Evolutionary conservation across 2,329 filamentous ascomycete genomes (phyloP).

Genomic region (Alternaria novae-zelandiae): DNA sequence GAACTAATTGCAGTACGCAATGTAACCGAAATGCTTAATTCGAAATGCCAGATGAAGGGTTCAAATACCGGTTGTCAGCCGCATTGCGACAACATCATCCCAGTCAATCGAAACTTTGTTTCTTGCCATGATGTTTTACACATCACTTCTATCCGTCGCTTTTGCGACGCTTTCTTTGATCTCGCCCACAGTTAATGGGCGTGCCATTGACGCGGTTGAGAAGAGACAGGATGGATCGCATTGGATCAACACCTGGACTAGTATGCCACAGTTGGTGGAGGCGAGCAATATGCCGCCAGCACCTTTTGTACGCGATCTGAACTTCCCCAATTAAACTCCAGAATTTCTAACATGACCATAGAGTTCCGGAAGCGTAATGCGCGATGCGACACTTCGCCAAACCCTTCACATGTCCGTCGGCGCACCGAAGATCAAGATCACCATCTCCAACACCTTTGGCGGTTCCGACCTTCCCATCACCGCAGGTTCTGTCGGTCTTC

Average conservation of each 20-base stretch:
- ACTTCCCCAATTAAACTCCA: no score
- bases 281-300: constrained; percentile 65
- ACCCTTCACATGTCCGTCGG: constrained; percentile 67
- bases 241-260: constrained; percentile 69
- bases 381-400: constrained; percentile 69
- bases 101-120: not conserved
- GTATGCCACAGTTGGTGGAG: constrained; percentile 71
- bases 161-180: not conserved
- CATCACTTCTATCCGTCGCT: not conserved
- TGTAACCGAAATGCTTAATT: not conserved
- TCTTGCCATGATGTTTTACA: not conserved
- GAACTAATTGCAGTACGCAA: constrained; percentile 1
- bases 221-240: constrained; percentile 49
- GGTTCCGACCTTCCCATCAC: constrained; percentile 65
- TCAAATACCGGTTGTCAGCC: not conserved
- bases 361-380: constrained; percentile 64
- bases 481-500: constrained; percentile 63
- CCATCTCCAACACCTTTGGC: constrained; percentile 71
- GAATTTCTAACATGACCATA: constrained; percentile 26
- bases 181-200: not conserved
- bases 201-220: constrained; percentile 4
- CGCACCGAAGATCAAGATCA: constrained; percentile 65
- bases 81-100: no score
- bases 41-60: not conserved
- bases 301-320: constrained; percentile 54